Evolutionary conservation across 2,329 filamentous ascomycete genomes (phyloP).

Genomic region (Trichothecium sympodiale): DNA sequence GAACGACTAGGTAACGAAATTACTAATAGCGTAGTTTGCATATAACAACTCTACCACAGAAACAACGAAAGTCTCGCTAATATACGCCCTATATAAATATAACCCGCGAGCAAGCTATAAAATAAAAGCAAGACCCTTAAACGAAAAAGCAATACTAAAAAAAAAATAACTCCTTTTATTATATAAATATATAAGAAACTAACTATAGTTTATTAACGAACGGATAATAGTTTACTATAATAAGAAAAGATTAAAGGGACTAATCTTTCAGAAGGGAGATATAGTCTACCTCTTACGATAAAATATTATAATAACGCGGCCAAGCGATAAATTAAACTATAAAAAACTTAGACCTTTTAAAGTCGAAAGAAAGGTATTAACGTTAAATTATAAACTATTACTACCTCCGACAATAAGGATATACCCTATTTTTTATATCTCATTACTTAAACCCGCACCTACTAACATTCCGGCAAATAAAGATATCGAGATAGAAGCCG

Average conservation of each 20-base stretch:
- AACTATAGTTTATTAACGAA: not conserved
- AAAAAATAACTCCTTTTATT: not conserved
- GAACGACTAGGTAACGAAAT: constrained; percentile 2
- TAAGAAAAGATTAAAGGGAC: constrained; percentile 1
- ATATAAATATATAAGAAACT: not conserved
- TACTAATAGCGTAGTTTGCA: constrained; percentile 2
- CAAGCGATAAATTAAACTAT: too few species aligned
- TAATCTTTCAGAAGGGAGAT: not conserved
- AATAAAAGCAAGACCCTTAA: not conserved
- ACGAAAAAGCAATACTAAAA: not conserved
- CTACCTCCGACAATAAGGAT: constrained; percentile 6
- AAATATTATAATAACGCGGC: constrained; percentile 3
- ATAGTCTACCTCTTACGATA: constrained; percentile 6
- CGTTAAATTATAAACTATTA: constrained; percentile 7
- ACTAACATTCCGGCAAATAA: constrained; percentile 3
- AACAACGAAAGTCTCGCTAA: not conserved
- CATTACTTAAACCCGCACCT: constrained; percentile 7
- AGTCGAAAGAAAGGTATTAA: too few species aligned
- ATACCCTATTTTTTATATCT: constrained; percentile 12
- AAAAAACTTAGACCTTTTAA: too few species aligned
- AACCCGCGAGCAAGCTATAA: too few species aligned
- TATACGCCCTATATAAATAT: constrained; percentile 1
- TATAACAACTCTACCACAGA: constrained; percentile 3
- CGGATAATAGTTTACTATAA: not conserved
- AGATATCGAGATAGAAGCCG: constrained; percentile 4